Conservation (phyloP, 306 rosid species). For the Erythrophleum fordii region DNA sequence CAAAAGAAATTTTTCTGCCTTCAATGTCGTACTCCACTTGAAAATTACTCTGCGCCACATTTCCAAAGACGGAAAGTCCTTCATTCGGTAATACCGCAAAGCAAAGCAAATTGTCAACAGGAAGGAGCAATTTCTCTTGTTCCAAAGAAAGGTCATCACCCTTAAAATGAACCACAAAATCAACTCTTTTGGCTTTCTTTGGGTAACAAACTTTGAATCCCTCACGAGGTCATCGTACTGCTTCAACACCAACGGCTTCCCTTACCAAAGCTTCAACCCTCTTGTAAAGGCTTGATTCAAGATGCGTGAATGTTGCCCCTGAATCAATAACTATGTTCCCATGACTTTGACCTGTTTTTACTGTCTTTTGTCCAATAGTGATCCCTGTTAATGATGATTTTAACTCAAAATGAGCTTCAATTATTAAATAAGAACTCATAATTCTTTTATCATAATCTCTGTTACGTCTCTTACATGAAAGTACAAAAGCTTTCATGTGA, state of each 20-base stretch:
- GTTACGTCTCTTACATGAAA: no score
- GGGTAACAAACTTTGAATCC: neutral
- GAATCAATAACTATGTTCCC: slow-evolving; percentile 6
- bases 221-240: neutral
- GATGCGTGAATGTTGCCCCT: neutral
- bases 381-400: neutral
- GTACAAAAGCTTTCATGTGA: no score
- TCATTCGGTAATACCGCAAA: neutral
- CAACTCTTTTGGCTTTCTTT: neutral
- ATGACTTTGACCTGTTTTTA: neutral
- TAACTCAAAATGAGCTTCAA: no score
- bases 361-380: neutral
- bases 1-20: slow-evolving; percentile 1
- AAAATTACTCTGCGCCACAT: neutral
- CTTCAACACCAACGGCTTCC: neutral
- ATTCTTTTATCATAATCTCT: no score
- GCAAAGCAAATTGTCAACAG: neutral
- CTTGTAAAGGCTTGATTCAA: neutral
- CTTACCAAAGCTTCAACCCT: neutral
- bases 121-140: neutral
- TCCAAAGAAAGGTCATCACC: neutral
- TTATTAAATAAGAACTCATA: no score
- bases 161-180: neutral
- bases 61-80: neutral
- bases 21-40: neutral